Base-by-base conservation (phyloP, 352 stramenopile species). In the Pythium vanterpoolii region DNA sequence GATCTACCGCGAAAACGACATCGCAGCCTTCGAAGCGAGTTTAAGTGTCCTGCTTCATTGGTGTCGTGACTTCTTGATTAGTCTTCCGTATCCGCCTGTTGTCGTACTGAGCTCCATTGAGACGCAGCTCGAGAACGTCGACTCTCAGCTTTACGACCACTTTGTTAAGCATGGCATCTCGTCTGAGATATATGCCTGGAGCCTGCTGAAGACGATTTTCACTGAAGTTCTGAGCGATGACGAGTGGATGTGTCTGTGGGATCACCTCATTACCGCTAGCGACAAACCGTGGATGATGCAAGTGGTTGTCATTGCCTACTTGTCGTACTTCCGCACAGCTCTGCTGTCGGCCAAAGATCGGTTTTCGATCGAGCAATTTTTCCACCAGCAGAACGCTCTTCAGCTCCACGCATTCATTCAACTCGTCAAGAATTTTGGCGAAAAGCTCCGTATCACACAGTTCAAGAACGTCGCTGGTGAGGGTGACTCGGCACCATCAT, bases 1-100 rank as follows among this genome's bases (percentile, higher is more conserved):
- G 47, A 76, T 95, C 13, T 95, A 93, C 51, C 74, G 71, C 0
- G 76, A 89, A 36, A 94, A 97, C 46, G 89, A 96, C 27, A 58
- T 97, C 21, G 87, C 86, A 9, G 89, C 88, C 21, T 98, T 97
- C 60, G 91, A 98, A 78, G 75, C 85, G 18, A 86, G 85, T 30
- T 38, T 96, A 38, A 81, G 76, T 23, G 70, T 98, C 6, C 57
- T 98, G n/a, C 71, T 96, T 16, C 79, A 96, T 46, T 96, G 82
- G 79, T 93, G 86, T 44, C 64, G 71, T 1, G 75, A 84, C 49
- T 96, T 92, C 39, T 74, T 97, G 11, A 64, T 86, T 4, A 91
- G 71, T 46, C 83, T 96, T 24, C 88, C 90, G 27, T 83, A 96
- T 61, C 77, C 91, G 39, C 90, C 90, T 0, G 64, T 92, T 6